These are phyloP conservation scores for Solanum virginianum DNA, from an alignment of 257 asterid species.

Conservation along the genomic window DNA sequence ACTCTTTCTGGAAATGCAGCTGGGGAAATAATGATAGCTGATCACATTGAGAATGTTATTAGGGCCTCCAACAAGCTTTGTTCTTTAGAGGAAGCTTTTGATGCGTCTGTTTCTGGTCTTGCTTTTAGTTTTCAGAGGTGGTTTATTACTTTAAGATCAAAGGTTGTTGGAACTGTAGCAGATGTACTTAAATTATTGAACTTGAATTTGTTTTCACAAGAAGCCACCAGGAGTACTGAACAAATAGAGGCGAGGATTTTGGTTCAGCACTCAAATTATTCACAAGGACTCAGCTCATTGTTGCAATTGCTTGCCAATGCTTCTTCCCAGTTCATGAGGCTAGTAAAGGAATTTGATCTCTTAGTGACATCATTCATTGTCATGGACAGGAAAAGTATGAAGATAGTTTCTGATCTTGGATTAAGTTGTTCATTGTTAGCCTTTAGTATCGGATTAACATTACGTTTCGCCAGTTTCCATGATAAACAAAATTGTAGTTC, in stretches of 20 bases:
- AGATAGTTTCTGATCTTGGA: constrained; percentile 49
- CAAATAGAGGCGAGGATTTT: constrained; percentile 12
- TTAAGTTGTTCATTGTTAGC: constrained; percentile 77
- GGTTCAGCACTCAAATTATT: background rate
- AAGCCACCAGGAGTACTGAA: constrained; percentile 9
- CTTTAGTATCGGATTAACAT: constrained; percentile 51
- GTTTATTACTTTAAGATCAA: constrained; percentile 53
- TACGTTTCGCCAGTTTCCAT: constrained; percentile 25
- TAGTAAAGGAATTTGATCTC: constrained; percentile 62
- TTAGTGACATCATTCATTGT: constrained; percentile 38
- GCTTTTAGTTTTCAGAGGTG: constrained; percentile 54
- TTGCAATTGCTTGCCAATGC: constrained; percentile 21
- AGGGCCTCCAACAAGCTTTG: constrained; percentile 26
- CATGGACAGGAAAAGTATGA: constrained; percentile 46
- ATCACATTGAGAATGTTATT: constrained; percentile 25
- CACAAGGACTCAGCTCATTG: constrained; percentile 14
- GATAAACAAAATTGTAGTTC: constrained; percentile 12
- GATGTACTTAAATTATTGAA: constrained; percentile 31
- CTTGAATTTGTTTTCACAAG: constrained; percentile 14
- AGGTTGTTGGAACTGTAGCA: constrained; percentile 29
- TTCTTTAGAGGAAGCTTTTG: constrained; percentile 34
- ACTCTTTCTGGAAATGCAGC: constrained; percentile 4
- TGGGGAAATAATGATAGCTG: constrained; percentile 5
- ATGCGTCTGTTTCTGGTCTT: constrained; percentile 24
- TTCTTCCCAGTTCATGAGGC: constrained; percentile 35